Percentiles rank a stretch among this genome's conserved stretches.
Conservation (phyloP, 1,284 basidiomycete genomes). For the Phylloporus sp. region DNA sequence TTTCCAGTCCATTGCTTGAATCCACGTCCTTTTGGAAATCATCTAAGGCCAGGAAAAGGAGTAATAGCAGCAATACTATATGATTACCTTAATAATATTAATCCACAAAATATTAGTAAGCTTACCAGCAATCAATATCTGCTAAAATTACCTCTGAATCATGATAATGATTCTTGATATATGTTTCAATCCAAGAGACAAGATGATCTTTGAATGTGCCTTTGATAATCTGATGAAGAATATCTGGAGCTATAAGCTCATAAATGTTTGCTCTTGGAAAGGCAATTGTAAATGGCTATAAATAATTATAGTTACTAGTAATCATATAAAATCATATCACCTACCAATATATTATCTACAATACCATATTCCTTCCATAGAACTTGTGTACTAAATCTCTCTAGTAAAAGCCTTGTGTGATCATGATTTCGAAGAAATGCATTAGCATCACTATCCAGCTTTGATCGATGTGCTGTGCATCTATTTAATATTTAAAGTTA, state of each 20-base stretch:
- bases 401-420: no score
- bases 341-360: neutral
- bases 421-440: no score
- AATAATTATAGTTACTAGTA: no score
- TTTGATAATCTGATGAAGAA: neutral
- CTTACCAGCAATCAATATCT: neutral
- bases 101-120: neutral
- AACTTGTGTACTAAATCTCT: no score
- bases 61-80: neutral
- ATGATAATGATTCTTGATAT: neutral
- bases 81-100: no score
- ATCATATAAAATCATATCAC: neutral
- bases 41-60: neutral
- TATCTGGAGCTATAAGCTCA: neutral
- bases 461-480: neutral
- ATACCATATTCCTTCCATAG: no score
- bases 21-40: neutral
- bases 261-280: neutral
- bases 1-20: conserved; percentile 6
- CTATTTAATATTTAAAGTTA: neutral
- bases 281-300: neutral
- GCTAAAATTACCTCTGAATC: neutral
- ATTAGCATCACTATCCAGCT: no score
- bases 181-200: neutral
- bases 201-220: neutral